Evolutionary conservation across 441 rosid species (phyloP), one percentile per base, ranked within the genome.

Genomic region (Brassica balearica): DNA sequence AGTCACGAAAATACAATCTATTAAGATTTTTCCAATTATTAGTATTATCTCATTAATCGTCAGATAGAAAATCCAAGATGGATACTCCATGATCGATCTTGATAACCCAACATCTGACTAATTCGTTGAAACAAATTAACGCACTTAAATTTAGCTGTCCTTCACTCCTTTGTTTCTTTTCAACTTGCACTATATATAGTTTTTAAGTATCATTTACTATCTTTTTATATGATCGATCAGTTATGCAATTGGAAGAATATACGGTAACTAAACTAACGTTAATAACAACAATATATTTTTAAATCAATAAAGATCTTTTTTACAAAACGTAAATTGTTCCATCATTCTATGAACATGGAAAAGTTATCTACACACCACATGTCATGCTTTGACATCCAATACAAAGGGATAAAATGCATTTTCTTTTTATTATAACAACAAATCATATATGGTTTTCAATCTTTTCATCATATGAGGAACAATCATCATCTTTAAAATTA

Each of bases 401-500:
- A 51, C 27, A 70, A 69, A 77, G 25, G 25, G 8, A 15, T 63
- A 36, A 36, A 6, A 71, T 17, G 72, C 38, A 5, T 41, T 20
- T 70, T 23, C 12, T 6, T 17, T 58, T 22, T 12, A 77, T 41
- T 71, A 58, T 71, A 77, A 65, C 51, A 55, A 17, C 51, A 55
- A 17, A 25, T 14, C 38, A 23, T 64, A 4, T 25, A 68, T 66
- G 69, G 46, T 77, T 77, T 59, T 66, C 73, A 46, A 32, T 32
- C 4, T 67, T 66, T 72, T 67, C 81, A 78, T 77, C 81, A 72
- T 77, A 58, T 43, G 63, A 72, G 32, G n/a, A 59, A 72, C 64
- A 78, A 66, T 72, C 73, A 72, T 72, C 73, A 72, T 22, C 61
- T 59, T 58, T 12, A 11, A 7, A 27, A 56, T 56, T 64, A 77